Conservation (phyloP, 257 asterid species). For the Coffea canephora region DNA sequence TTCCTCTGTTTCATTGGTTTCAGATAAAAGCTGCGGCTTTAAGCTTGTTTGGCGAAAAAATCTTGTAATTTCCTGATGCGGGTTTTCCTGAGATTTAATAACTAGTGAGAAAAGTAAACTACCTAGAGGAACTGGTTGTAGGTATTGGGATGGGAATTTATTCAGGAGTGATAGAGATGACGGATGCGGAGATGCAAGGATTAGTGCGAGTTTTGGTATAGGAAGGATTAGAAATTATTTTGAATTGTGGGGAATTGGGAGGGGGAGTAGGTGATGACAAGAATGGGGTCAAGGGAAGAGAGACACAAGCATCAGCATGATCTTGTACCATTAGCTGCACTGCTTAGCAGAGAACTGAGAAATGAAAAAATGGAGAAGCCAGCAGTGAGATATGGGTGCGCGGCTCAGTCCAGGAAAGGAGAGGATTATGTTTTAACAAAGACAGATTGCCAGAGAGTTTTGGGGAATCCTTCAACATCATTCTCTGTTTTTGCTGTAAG, state of each 20-base stretch:
- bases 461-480: constrained; percentile 55
- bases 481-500: constrained; percentile 90
- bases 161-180: constrained; percentile 14
- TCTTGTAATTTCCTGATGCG: constrained; percentile 9
- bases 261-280: not conserved
- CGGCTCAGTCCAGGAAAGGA: constrained; percentile 87
- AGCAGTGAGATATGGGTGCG: constrained; percentile 62
- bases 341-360: constrained; percentile 82
- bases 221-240: not conserved
- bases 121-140: not conserved
- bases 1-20: constrained; percentile 18
- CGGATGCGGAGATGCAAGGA: constrained; percentile 14
- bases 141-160: constrained; percentile 13
- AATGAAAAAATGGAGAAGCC: constrained; percentile 74
- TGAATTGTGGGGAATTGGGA: constrained; percentile 13
- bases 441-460: constrained; percentile 64
- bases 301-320: constrained; percentile 38
- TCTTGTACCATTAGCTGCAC: constrained; percentile 70
- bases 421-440: constrained; percentile 77
- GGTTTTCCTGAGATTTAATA: constrained; percentile 15
- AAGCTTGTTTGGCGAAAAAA: not conserved
- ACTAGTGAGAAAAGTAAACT: constrained; percentile 13
- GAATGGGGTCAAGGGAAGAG: constrained; percentile 68
- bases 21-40: constrained; percentile 23
- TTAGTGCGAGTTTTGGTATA: too few species aligned